Evolutionary conservation across 2,329 filamentous ascomycete species (phyloP).

Genomic region (Gliomastix tumulicola): DNA sequence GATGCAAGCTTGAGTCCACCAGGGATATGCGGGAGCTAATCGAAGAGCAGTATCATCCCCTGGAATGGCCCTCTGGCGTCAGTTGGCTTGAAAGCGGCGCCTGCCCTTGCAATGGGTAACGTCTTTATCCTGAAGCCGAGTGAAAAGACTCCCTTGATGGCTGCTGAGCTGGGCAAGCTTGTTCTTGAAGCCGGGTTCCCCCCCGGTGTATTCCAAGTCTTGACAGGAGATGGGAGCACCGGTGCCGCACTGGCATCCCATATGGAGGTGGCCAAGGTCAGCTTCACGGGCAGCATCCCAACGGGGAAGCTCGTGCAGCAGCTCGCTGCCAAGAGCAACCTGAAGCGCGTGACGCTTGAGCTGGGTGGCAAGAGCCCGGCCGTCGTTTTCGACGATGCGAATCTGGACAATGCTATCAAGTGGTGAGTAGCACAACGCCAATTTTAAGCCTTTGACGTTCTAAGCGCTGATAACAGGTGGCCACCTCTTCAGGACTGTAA

Average conservation of each 20-base stretch:
- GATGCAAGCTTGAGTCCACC: too few species aligned
- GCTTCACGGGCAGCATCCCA: conserved; percentile 61
- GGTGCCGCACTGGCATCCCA: conserved; percentile 62
- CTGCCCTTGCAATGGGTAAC: conserved; percentile 34
- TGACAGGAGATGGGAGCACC: conserved; percentile 40
- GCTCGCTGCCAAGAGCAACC: conserved; percentile 52
- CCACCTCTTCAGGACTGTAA: neutral
- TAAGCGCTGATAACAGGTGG: neutral
- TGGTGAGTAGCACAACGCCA: neutral
- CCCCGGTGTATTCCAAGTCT: conserved; percentile 30
- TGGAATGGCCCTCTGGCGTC: conserved; percentile 42
- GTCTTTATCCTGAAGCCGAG: conserved; percentile 34
- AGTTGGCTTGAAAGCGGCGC: conserved; percentile 24
- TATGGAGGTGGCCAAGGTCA: conserved; percentile 46
- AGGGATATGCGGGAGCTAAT: too few species aligned
- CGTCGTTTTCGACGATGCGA: conserved; percentile 56
- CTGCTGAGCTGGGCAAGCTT: conserved; percentile 24
- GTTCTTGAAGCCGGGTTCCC: conserved; percentile 32
- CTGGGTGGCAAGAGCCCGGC: conserved; percentile 59
- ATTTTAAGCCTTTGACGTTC: neutral
- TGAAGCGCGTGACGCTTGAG: conserved; percentile 58
- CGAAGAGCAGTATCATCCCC: conserved; percentile 43
- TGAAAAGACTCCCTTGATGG: conserved; percentile 30
- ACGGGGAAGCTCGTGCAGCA: conserved; percentile 67
- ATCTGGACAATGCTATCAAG: conserved; percentile 53